A percentile compares a stretch with the other conserved stretches of the same genome.
Conservation (phyloP, 495 filamentous ascomycete genomes). For the Chaetomium fimeti region DNA sequence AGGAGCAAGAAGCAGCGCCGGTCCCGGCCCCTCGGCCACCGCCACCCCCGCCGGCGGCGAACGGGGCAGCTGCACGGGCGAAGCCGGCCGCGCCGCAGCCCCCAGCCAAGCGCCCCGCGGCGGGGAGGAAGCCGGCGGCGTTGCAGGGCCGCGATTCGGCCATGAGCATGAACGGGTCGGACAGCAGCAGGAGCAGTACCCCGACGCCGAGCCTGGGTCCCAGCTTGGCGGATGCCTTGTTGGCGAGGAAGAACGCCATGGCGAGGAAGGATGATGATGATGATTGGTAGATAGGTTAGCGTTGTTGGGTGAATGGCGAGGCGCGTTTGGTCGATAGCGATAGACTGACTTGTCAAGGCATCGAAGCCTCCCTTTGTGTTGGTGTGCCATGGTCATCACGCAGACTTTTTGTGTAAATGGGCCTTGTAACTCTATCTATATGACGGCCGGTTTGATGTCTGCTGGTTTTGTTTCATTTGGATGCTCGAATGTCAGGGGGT, state of each 20-base stretch:
- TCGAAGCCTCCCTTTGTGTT: background rate
- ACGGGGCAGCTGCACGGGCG: conserved; percentile 51
- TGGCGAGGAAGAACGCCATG: conserved; percentile 61
- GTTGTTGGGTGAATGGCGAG: conserved; percentile 14
- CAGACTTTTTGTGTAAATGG: background rate
- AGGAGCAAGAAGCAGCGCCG: conserved; percentile 67
- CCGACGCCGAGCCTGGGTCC: conserved; percentile 72
- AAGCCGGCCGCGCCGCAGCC: conserved; percentile 81
- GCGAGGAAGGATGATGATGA: conserved; percentile 76
- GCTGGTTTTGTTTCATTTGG: background rate
- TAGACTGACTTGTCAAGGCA: background rate
- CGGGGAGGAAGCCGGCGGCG: conserved; percentile 62
- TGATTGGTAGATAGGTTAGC: conserved; percentile 51
- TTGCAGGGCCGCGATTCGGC: conserved; percentile 67
- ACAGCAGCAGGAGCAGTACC: conserved; percentile 66
- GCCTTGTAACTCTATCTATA: background rate
- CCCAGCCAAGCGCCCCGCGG: conserved; percentile 79
- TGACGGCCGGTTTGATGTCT: background rate
- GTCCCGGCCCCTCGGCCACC: conserved; percentile 49
- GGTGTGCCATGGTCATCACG: background rate
- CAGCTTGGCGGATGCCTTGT: conserved; percentile 78
- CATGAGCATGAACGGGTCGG: conserved; percentile 67
- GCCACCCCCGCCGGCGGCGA: conserved; percentile 51
- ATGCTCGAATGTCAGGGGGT: background rate
- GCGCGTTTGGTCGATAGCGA: background rate